A percentile compares a stretch with the other conserved stretches of the same genome.
These are phyloP conservation scores for Hypoxylon fuscum DNA, from an alignment of 495 filamentous ascomycete species.

Conservation along the genomic window DNA sequence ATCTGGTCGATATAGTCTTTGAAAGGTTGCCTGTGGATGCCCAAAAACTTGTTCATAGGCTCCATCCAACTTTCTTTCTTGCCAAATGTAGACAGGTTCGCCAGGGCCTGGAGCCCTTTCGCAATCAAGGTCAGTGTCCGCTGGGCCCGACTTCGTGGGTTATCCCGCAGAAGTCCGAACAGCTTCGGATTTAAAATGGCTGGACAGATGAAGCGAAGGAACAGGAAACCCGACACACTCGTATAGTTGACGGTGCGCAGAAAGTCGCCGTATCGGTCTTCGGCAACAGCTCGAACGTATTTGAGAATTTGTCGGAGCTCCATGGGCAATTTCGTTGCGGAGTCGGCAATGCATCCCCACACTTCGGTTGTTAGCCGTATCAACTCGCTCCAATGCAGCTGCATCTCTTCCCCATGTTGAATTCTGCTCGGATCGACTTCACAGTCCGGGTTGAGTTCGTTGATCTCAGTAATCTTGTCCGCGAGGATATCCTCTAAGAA, in stretches of 20 bases:
- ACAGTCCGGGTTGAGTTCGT: constrained; percentile 87
- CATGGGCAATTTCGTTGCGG: constrained; percentile 76
- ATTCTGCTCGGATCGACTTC: constrained; percentile 91
- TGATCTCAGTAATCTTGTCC: constrained; percentile 87
- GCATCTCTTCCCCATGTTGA: constrained; percentile 74
- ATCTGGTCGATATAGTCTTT: constrained; percentile 88
- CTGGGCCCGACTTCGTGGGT: constrained; percentile 86
- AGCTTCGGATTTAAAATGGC: constrained; percentile 96
- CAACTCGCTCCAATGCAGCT: constrained; percentile 84
- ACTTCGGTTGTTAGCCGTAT: constrained; percentile 79
- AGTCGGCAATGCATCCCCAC: constrained; percentile 83
- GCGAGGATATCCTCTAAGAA: constrained; percentile 89
- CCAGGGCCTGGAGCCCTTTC: constrained; percentile 93
- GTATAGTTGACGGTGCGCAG: constrained; percentile 92
- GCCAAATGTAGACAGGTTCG: constrained; percentile 92
- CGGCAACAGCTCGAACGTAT: constrained; percentile 91
- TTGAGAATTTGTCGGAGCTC: constrained; percentile 90
- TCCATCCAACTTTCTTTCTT: constrained; percentile 99
- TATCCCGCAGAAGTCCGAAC: constrained; percentile 88
- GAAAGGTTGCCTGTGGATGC: constrained; percentile 73
- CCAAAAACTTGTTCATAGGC: constrained; percentile 88
- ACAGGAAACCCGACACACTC: constrained; percentile 95
- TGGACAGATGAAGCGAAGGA: constrained; percentile 94
- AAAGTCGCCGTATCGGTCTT: constrained; percentile 97
- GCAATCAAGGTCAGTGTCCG: constrained; percentile 92